A percentile compares a stretch with the other conserved stretches of the same genome.
Conservation (phyloP, 2,329 filamentous ascomycete species). For the Aspergillus fischeri region DNA sequence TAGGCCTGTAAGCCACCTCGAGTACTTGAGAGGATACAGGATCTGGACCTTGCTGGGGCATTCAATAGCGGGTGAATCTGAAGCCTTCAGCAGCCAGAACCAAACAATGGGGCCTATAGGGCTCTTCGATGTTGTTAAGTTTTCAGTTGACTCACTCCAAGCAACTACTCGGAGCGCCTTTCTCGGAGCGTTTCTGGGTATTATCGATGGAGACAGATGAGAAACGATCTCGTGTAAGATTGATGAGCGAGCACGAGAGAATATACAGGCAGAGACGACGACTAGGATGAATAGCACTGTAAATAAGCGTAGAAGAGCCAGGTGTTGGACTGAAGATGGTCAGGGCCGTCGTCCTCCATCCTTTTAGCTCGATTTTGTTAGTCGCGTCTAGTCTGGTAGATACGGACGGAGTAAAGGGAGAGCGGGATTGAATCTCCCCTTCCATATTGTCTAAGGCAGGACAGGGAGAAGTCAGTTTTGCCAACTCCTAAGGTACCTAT, state of each 20-base stretch:
- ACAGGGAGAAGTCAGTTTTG: background rate
- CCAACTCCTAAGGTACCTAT: background rate
- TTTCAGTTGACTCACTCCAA: background rate
- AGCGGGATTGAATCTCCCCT: background rate
- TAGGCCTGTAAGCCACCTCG: background rate
- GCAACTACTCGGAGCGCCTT: background rate
- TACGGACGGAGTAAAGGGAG: background rate
- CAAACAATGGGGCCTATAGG: background rate
- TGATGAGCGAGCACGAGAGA: background rate
- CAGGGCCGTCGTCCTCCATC: background rate
- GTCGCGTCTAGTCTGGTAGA: background rate
- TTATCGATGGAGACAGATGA: background rate
- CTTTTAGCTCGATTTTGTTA: background rate
- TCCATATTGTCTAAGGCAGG: background rate
- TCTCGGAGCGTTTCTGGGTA: background rate
- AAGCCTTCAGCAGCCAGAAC: background rate
- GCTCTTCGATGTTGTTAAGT: background rate
- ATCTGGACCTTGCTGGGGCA: background rate
- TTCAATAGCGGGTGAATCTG: background rate
- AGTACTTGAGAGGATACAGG: background rate
- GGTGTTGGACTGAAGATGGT: background rate
- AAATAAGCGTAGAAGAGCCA: background rate
- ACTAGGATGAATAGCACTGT: background rate
- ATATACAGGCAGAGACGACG: background rate
- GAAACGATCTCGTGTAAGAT: background rate